Conservation (phyloP, 352 stramenopile genomes). For the Phytopythium vexans region DNA sequence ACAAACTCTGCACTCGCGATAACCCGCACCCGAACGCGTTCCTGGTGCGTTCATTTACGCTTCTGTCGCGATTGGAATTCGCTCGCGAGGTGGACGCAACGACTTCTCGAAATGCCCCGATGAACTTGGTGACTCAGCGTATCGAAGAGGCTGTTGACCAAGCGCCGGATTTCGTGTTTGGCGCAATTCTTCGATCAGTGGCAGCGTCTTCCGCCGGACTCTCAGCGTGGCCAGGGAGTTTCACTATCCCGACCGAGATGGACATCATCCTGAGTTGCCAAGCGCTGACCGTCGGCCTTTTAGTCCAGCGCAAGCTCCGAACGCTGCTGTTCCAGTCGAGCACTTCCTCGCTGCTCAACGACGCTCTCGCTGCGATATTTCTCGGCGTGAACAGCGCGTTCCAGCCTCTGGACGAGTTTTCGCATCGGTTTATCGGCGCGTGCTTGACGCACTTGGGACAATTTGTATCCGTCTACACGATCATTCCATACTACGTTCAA, state of each 20-base stretch:
- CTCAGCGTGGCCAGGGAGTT: slow-evolving; percentile 9
- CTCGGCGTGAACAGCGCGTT: slow-evolving; percentile 45
- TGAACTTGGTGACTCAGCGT: slow-evolving; percentile 37
- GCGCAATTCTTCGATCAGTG: slow-evolving; percentile 24
- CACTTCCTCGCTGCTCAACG: slow-evolving; percentile 21
- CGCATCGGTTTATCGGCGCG: slow-evolving; percentile 44
- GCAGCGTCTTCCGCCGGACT: slow-evolving; percentile 9
- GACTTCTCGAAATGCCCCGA: slow-evolving; percentile 21
- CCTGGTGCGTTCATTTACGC: slow-evolving; percentile 19
- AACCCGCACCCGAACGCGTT: background rate
- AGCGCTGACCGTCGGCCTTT: slow-evolving; percentile 33
- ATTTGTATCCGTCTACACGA: slow-evolving; percentile 41
- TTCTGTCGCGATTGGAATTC: slow-evolving; percentile 46
- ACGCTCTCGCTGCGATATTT: slow-evolving; percentile 48
- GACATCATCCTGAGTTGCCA: slow-evolving; percentile 38
- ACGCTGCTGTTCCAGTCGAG: slow-evolving; percentile 38
- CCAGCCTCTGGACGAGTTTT: slow-evolving; percentile 45
- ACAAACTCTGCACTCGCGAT: background rate
- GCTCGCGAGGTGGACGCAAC: slow-evolving; percentile 35
- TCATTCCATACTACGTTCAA: slow-evolving; percentile 58
- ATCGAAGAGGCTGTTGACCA: slow-evolving; percentile 38
- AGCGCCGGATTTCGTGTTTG: slow-evolving; percentile 25
- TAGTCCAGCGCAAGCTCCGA: slow-evolving; percentile 52
- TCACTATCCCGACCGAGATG: slow-evolving; percentile 11
- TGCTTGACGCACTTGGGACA: slow-evolving; percentile 41